Evolutionary conservation across 2,329 filamentous ascomycete species (phyloP).

Genomic region (Lecanicillium sp.): DNA sequence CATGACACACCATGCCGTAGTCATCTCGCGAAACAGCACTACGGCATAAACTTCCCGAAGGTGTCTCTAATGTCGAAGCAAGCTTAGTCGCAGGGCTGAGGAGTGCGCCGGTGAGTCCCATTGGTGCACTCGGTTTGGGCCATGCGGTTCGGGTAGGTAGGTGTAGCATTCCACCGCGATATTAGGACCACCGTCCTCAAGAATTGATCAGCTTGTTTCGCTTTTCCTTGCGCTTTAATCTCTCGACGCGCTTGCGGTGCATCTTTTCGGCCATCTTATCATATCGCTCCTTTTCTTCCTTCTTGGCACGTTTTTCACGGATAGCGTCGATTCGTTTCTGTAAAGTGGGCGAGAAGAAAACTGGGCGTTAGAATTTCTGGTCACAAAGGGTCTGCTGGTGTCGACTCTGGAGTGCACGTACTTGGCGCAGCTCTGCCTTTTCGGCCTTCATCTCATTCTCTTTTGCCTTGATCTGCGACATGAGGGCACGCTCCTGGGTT

Average conservation of each 20-base stretch:
- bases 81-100: too few relatives aligned
- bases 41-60: too few relatives aligned
- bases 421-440: conserved; percentile 82
- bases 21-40: too few relatives aligned
- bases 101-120: too few relatives aligned
- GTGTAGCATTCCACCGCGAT: too few relatives aligned
- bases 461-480: conserved; percentile 76
- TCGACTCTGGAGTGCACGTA: conserved; percentile 36
- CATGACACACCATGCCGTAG: too few relatives aligned
- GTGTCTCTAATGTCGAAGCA: too few relatives aligned
- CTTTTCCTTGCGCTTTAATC: conserved; percentile 92
- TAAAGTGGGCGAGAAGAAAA: conserved; percentile 8
- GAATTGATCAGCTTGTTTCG: conserved; percentile 77
- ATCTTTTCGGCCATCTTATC: conserved; percentile 95
- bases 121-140: too few relatives aligned
- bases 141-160: too few relatives aligned
- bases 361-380: too few relatives aligned
- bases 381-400: too few relatives aligned
- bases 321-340: conserved; percentile 72
- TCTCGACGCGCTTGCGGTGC: conserved; percentile 91
- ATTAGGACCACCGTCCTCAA: conserved; percentile 26
- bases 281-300: conserved; percentile 89
- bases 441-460: conserved; percentile 96
- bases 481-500: conserved; percentile 58
- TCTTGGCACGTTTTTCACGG: conserved; percentile 76